These are phyloP conservation scores for Tuber microsphaerosporum DNA, from an alignment of 495 filamentous ascomycete genomes.

Conservation along the genomic window DNA sequence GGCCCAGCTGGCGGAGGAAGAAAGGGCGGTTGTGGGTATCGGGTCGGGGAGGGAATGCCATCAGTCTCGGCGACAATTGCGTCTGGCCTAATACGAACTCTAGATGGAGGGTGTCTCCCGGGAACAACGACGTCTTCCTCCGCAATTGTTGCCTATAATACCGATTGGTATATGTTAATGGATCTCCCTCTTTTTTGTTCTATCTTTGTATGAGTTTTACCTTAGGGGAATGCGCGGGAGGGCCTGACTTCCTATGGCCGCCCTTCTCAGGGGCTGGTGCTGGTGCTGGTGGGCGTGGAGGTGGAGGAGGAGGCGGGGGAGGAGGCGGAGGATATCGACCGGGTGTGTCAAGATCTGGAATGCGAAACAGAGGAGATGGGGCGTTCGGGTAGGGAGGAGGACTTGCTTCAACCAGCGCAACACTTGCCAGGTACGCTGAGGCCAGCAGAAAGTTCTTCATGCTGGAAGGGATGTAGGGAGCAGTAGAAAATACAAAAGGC, in stretches of 20 bases:
- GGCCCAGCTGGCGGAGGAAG: constrained; percentile 16
- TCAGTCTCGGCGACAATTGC: constrained; percentile 5
- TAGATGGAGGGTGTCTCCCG: not conserved
- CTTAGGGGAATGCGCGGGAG: not conserved
- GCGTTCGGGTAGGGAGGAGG: not conserved
- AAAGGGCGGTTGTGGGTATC: constrained; percentile 3
- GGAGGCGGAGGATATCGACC: not conserved
- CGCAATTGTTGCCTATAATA: not conserved
- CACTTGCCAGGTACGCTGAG: not conserved
- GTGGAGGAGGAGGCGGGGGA: not conserved
- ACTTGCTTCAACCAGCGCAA: not conserved
- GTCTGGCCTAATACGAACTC: constrained; percentile 7
- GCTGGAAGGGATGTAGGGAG: not conserved
- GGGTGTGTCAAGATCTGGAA: not conserved
- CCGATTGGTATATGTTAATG: not conserved
- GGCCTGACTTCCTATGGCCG: not conserved
- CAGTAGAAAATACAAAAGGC: not conserved
- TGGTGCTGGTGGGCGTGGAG: not conserved
- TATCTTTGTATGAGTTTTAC: not conserved
- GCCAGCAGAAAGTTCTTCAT: not conserved
- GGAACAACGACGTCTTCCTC: constrained; percentile 7
- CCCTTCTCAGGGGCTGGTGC: not conserved
- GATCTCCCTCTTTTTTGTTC: not conserved
- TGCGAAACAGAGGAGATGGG: not conserved
- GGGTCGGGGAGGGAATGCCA: not conserved